Percentiles rank a stretch among this genome's conserved stretches.
Conservation (phyloP, 495 filamentous ascomycete genomes). For the Pyrenula massariospora region DNA sequence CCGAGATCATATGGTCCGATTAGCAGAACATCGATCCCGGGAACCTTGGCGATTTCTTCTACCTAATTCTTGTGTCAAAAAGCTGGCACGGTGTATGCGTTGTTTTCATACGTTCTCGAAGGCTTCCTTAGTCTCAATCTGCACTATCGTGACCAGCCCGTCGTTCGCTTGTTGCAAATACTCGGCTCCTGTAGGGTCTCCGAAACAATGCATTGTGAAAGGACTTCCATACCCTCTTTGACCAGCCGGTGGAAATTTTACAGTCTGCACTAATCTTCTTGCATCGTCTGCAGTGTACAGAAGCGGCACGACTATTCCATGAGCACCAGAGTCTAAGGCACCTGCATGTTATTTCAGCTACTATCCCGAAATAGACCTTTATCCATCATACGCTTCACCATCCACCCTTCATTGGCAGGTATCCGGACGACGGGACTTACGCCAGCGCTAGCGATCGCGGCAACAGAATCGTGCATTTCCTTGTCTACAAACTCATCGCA, state of each 20-base stretch:
- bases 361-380: slow-evolving; percentile 1
- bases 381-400: slow-evolving; percentile 52
- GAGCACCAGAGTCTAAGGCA: slow-evolving; percentile 49
- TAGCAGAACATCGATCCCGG: slow-evolving; percentile 63
- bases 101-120: slow-evolving; percentile 37
- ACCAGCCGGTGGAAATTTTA: slow-evolving; percentile 54
- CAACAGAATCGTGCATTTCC: slow-evolving; percentile 75
- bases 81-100: not conserved
- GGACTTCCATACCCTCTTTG: slow-evolving; percentile 51
- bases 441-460: slow-evolving; percentile 54
- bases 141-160: slow-evolving; percentile 58
- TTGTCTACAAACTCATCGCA: slow-evolving; percentile 36
- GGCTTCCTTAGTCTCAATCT: slow-evolving; percentile 72
- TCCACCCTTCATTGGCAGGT: slow-evolving; percentile 54
- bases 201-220: slow-evolving; percentile 52
- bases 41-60: slow-evolving; percentile 59
- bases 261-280: slow-evolving; percentile 39
- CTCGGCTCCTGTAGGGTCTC: slow-evolving; percentile 35
- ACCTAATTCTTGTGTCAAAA: slow-evolving; percentile 17
- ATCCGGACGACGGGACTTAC: slow-evolving; percentile 58
- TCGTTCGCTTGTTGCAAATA: slow-evolving; percentile 70
- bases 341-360: slow-evolving; percentile 21
- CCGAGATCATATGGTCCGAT: slow-evolving; percentile 57
- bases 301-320: slow-evolving; percentile 47
- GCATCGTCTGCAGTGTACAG: slow-evolving; percentile 55